phyloP scores from a whole-genome alignment of 495 filamentous ascomycete species.

The Aspergillus sclerotioniger region DNA sequence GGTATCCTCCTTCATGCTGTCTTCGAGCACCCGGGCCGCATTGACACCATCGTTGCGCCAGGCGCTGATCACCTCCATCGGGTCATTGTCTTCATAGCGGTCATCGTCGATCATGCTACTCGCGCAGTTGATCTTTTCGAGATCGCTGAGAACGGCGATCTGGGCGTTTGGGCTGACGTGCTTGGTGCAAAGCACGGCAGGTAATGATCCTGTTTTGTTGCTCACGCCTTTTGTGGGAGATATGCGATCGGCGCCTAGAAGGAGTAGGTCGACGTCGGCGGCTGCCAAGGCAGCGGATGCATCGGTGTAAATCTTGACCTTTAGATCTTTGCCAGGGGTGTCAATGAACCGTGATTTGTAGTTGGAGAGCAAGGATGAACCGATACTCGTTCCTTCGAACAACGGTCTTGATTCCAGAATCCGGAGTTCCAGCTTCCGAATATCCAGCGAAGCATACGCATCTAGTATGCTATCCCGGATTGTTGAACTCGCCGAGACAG shows the following conservation, averaged over 20 bases:
- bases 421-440: conserved; percentile 48
- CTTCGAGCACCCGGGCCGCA: conserved; percentile 23
- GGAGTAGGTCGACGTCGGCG: conserved; percentile 45
- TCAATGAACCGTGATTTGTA: conserved; percentile 24
- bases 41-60: conserved; percentile 41
- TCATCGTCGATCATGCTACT: conserved; percentile 34
- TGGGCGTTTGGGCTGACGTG: conserved; percentile 40
- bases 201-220: conserved; percentile 66
- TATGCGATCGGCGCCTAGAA: conserved; percentile 65
- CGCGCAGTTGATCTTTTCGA: conserved; percentile 57
- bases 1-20: background rate
- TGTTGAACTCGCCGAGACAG: conserved; percentile 60
- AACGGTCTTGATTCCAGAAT: conserved; percentile 66
- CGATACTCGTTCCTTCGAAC: conserved; percentile 61
- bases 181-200: conserved; percentile 51
- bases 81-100: conserved; percentile 50
- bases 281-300: conserved; percentile 56
- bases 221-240: conserved; percentile 51
- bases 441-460: conserved; percentile 23
- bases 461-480: conserved; percentile 46
- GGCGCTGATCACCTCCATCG: conserved; percentile 40
- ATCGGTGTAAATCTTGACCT: conserved; percentile 57
- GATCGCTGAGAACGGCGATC: conserved; percentile 54
- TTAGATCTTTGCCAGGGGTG: conserved; percentile 19
- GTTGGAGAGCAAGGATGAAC: conserved; percentile 41